These are phyloP conservation scores for Microstegium vimineum DNA, from an alignment of 176 grass and related monocot species.

Conservation along the genomic window DNA sequence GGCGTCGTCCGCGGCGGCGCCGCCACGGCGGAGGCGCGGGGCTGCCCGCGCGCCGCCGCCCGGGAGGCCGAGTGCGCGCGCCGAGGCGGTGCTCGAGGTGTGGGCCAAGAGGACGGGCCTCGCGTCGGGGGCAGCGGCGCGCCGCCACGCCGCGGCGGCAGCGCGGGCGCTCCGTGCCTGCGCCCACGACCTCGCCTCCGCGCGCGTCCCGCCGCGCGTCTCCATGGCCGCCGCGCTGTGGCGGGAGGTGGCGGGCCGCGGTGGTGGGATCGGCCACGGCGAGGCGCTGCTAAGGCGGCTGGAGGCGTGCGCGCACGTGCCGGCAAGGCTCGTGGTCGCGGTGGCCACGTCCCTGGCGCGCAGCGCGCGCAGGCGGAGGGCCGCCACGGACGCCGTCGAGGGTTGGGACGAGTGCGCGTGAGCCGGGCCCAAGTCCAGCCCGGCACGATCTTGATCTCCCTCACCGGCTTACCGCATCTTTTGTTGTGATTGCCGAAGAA, in stretches of 20 bases:
- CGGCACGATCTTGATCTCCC: background rate
- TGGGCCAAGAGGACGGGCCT: conserved; percentile 42
- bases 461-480: too few species aligned
- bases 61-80: background rate
- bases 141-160: background rate
- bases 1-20: background rate
- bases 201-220: conserved; percentile 20
- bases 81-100: conserved; percentile 32
- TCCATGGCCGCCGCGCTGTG: conserved; percentile 46
- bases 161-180: background rate
- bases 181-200: background rate
- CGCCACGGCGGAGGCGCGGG: background rate
- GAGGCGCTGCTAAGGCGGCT: conserved; percentile 31
- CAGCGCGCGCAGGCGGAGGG: conserved; percentile 7
- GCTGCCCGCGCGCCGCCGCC: too few species aligned
- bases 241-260: conserved; percentile 5
- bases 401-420: conserved; percentile 64
- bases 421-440: background rate
- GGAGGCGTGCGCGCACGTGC: conserved; percentile 47
- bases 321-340: conserved; percentile 19
- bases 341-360: conserved; percentile 30
- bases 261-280: background rate
- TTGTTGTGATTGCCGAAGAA: background rate
- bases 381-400: conserved; percentile 13
- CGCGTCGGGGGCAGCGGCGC: background rate